Percentiles rank a stretch among this genome's conserved stretches.
These are phyloP conservation scores for Cyclocybe aegerita DNA, from an alignment of 768 basidiomycete genomes.

Conservation along the genomic window DNA sequence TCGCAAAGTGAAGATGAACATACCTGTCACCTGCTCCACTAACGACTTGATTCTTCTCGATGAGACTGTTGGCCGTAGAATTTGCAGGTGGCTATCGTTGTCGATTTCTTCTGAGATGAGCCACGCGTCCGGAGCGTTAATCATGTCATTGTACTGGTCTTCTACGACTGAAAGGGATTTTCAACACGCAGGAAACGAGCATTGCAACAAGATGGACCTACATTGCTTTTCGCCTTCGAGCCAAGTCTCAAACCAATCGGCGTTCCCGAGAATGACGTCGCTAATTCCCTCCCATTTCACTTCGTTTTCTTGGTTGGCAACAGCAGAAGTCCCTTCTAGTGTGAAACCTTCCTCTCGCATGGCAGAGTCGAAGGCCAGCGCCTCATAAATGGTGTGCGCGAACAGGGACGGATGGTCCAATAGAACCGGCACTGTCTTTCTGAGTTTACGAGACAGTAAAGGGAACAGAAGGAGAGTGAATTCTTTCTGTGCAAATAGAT, in stretches of 20 bases:
- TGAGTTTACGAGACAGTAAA: constrained; percentile 72
- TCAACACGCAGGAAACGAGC: not conserved
- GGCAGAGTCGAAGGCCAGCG: constrained; percentile 82
- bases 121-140: constrained; percentile 85
- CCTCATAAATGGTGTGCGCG: constrained; percentile 95
- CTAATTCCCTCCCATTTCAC: constrained; percentile 74
- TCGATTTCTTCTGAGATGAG: constrained; percentile 62
- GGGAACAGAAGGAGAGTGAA: constrained; percentile 81
- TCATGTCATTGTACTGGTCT: constrained; percentile 82
- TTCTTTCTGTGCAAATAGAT: constrained; percentile 56
- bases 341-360: constrained; percentile 74
- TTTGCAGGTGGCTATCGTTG: constrained; percentile 37
- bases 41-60: constrained; percentile 81
- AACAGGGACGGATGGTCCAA: constrained; percentile 80
- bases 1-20: not conserved
- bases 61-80: constrained; percentile 75
- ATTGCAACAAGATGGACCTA: constrained; percentile 38
- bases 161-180: constrained; percentile 65
- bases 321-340: constrained; percentile 50
- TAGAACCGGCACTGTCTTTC: constrained; percentile 69
- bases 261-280: constrained; percentile 75
- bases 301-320: constrained; percentile 12
- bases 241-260: constrained; percentile 93
- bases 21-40: constrained; percentile 90
- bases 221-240: constrained; percentile 86